Base-by-base conservation (phyloP, 768 basidiomycete species). In the Pisolithus sp. region DNA sequence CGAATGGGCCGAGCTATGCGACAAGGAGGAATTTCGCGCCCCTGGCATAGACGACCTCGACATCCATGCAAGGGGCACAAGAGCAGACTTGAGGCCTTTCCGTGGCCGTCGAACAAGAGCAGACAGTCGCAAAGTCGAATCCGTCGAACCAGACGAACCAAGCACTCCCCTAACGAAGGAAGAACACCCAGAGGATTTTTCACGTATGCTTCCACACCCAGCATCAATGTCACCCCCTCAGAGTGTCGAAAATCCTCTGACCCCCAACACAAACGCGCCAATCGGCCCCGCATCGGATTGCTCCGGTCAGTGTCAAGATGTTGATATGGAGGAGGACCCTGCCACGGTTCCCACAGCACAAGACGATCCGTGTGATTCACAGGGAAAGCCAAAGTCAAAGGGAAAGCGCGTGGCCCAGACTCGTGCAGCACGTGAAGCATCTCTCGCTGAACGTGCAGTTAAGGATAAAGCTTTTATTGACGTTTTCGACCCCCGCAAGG, bases 1-100 rank as follows among this genome's bases (percentile, higher is more conserved):
- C 49, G 91, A 94, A 67, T 94, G 91, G 91, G 79, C 78, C 0
- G 90, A 93, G 61, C 68, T 90, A 5, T 88, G 87, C 57, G 67
- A 66, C 24, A 83, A 80, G 55, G 83, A 86, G 12, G 87, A 89
- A 15, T 82, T 80, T 51, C 78, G 83, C 28, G 80, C 88, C 0
- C 91, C 88, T 9, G 80, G 85, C n/a, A 70, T 83, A 21, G 76
- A 80, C 38, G 86, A 89, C 53, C 73, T 88, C 40, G 83, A 83
- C 13, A 63, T 81, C 37, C 69, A 78, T 73, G 67, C 70, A 20
- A 62, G 76, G 61, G 49, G 76, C 69, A 40, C 65, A 58, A 57
- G 74, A 59, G 56, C 50, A 57, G 58, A 67, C 59, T 53, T 69
- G 60, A 62, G 68, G 62, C 40, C 68, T 56, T 53, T 66, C 46